phyloP scores from a whole-genome alignment of 1,284 basidiomycete species.

The Cystobasidium sp. region DNA sequence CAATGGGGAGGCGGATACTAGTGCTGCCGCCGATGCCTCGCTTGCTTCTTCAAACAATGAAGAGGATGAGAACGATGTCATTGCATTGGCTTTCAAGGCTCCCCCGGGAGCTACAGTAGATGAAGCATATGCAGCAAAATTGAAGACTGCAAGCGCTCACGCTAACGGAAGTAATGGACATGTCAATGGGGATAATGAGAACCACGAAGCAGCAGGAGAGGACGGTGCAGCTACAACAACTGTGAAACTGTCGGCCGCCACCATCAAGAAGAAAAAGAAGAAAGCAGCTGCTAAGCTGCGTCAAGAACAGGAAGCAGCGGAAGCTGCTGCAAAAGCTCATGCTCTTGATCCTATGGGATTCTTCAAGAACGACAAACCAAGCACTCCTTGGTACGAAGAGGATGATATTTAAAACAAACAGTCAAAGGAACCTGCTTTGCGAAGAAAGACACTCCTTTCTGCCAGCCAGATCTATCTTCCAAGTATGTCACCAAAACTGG shows the following conservation, averaged over 20 bases:
- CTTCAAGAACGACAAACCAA: constrained; percentile 25
- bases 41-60: not conserved
- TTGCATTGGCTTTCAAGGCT: constrained; percentile 20
- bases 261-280: constrained; percentile 32
- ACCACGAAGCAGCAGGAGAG: not conserved
- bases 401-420: constrained; percentile 19
- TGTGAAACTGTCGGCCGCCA: constrained; percentile 24
- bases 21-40: not conserved
- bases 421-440: not conserved
- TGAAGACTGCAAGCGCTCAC: not conserved
- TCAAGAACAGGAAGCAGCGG: constrained; percentile 16
- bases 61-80: constrained; percentile 19
- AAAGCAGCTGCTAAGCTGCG: constrained; percentile 13
- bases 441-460: not conserved
- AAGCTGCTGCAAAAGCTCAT: constrained; percentile 31
- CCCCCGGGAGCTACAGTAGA: constrained; percentile 28
- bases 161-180: not conserved
- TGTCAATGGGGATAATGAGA: not conserved
- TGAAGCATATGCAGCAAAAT: constrained; percentile 21
- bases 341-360: constrained; percentile 29
- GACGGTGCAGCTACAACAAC: not conserved
- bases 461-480: not conserved
- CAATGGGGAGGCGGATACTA: not conserved
- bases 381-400: constrained; percentile 29
- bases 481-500: too few relatives aligned